Evolutionary conservation across 1,284 basidiomycete genomes (phyloP).

Genomic region (Moniliophthora roreri): DNA sequence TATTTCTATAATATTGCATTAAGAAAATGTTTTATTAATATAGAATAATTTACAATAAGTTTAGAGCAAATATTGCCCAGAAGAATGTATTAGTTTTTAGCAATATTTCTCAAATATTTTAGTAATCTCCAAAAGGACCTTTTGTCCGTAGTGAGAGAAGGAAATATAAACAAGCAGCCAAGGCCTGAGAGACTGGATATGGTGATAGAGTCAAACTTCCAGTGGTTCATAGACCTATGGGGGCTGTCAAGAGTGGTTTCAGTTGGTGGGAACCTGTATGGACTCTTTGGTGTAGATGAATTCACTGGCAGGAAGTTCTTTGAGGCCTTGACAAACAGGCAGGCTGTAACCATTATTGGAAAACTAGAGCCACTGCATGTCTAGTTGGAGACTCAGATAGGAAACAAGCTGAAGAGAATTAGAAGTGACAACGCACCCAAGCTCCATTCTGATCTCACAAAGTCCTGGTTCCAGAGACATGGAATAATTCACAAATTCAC

Average conservation of each 20-base stretch:
- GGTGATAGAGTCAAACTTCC: background rate
- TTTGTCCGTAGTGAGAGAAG: no score
- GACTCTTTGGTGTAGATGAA: background rate
- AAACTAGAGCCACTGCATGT: background rate
- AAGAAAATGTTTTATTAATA: no score
- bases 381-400: background rate
- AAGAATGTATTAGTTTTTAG: no score
- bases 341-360: background rate
- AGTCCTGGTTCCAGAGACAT: background rate
- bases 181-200: background rate
- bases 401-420: background rate
- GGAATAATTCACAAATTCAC: constrained; percentile 1
- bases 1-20: no score
- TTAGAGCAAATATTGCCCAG: no score
- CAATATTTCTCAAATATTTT: no score
- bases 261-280: constrained; percentile 4
- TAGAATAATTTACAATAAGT: no score
- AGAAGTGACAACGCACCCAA: constrained; percentile 7
- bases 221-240: background rate
- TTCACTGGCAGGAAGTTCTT: background rate
- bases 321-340: background rate
- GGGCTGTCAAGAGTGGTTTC: background rate
- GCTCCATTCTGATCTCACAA: background rate
- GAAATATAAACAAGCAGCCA: background rate
- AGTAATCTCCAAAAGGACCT: no score